Percentiles rank a stretch among this genome's conserved stretches.
phyloP scores from a whole-genome alignment of 805 yeast species.

The Candida ipomoeae region DNA sequence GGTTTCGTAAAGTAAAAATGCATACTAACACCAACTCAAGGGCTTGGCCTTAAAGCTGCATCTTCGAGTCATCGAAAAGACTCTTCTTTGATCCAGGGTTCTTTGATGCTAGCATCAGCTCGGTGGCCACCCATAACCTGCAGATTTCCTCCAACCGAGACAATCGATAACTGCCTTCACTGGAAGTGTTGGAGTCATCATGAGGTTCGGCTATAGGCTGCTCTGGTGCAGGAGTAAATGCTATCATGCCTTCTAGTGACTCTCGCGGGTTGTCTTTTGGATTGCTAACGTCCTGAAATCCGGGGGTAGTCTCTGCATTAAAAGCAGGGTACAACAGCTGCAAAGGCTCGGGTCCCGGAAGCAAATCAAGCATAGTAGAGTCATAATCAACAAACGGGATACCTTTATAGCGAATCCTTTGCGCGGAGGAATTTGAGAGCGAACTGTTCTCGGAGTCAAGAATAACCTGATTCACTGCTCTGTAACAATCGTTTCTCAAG shows the following conservation, averaged over 20 bases:
- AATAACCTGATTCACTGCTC: slow-evolving; percentile 65
- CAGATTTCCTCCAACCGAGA: slow-evolving; percentile 50
- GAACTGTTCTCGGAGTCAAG: slow-evolving; percentile 31
- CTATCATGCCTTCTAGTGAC: slow-evolving; percentile 8
- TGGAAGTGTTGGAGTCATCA: not conserved
- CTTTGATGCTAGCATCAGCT: slow-evolving; percentile 38
- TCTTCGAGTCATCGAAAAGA: not conserved
- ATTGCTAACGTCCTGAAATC: not conserved
- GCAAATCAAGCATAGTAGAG: slow-evolving; percentile 3
- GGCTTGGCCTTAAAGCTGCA: not conserved
- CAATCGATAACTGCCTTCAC: slow-evolving; percentile 22
- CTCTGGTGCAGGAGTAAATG: slow-evolving; percentile 1
- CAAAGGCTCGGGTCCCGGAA: not conserved
- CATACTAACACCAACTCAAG: too few relatives aligned
- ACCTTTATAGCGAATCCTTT: slow-evolving; percentile 9
- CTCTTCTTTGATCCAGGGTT: not conserved
- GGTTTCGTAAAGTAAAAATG: not conserved
- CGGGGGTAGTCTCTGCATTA: not conserved
- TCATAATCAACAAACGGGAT: slow-evolving; percentile 3
- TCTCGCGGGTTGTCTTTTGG: not conserved
- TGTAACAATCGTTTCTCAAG: slow-evolving; percentile 61
- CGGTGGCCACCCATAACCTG: slow-evolving; percentile 64
- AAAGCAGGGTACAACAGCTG: not conserved
- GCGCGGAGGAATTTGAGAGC: not conserved
- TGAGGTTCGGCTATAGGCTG: slow-evolving; percentile 1